A percentile compares a stretch with the other conserved stretches of the same genome.
These are phyloP conservation scores for Rhodotorula sphaerocarpa DNA, from an alignment of 768 basidiomycete species.

Conservation along the genomic window DNA sequence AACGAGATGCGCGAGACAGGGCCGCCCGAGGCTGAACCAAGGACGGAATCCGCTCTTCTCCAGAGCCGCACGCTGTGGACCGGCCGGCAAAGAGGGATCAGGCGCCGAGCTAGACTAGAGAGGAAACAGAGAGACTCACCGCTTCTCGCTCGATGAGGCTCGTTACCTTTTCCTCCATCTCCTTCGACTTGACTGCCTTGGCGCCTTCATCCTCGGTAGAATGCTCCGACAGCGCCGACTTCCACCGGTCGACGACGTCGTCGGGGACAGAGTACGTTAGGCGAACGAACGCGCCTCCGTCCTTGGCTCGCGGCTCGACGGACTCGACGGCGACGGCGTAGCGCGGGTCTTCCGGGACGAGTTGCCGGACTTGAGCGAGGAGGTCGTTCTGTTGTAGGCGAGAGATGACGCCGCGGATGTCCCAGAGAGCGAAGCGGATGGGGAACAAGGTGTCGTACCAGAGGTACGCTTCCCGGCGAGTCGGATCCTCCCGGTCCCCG, in stretches of 20 bases:
- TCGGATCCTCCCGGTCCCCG: neutral
- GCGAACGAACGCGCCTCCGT: slow-evolving; percentile 75
- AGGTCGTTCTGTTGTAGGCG: slow-evolving; percentile 56
- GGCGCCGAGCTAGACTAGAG: neutral
- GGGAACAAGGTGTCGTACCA: slow-evolving; percentile 13
- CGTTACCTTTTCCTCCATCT: neutral
- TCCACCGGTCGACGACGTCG: neutral
- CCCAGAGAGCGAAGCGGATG: slow-evolving; percentile 18
- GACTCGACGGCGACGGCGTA: slow-evolving; percentile 58
- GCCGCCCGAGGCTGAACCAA: slow-evolving; percentile 16
- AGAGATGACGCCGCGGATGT: slow-evolving; percentile 54
- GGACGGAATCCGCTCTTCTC: slow-evolving; percentile 6
- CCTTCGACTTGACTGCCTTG: slow-evolving; percentile 3
- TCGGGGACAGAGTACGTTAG: slow-evolving; percentile 53
- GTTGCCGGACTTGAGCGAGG: slow-evolving; percentile 48
- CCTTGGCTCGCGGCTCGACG: slow-evolving; percentile 57
- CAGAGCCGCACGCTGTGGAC: slow-evolving; percentile 1
- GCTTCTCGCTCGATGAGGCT: neutral
- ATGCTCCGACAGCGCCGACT: neutral
- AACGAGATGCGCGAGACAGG: slow-evolving; percentile 52
- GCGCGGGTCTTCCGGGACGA: slow-evolving; percentile 52
- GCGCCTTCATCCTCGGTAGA: slow-evolving; percentile 1
- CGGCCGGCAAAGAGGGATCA: neutral
- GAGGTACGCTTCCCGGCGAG: neutral
- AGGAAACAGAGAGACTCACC: neutral